Evolutionary conservation across 2,329 filamentous ascomycete genomes (phyloP).

Genomic region (Teratosphaeria viscida): DNA sequence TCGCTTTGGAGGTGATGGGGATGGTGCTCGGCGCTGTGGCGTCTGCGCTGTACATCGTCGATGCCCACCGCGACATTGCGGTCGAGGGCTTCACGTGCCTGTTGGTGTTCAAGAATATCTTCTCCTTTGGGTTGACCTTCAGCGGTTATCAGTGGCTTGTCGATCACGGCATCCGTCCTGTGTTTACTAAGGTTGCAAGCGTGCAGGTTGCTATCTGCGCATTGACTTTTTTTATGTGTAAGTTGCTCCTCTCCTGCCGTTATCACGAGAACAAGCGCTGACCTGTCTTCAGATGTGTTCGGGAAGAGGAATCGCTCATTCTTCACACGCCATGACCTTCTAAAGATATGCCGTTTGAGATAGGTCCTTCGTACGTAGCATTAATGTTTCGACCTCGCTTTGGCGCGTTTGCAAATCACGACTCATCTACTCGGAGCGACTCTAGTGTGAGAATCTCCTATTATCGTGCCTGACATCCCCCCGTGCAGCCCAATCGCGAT

Average conservation of each 20-base stretch:
- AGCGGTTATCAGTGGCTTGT: constrained; percentile 77
- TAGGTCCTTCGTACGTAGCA: constrained; percentile 6
- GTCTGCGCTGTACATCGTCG: constrained; percentile 78
- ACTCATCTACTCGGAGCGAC: neutral
- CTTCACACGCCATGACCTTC: constrained; percentile 63
- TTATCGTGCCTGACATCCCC: neutral
- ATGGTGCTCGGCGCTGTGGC: constrained; percentile 90
- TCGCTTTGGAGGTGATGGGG: constrained; percentile 70
- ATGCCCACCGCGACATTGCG: constrained; percentile 77
- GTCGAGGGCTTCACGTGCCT: constrained; percentile 84
- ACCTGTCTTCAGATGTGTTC: constrained; percentile 50
- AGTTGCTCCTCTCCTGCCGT: constrained; percentile 31
- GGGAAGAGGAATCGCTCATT: constrained; percentile 69
- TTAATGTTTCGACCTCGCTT: neutral
- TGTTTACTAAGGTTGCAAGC: constrained; percentile 62
- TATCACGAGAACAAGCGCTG: neutral
- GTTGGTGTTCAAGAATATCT: constrained; percentile 90
- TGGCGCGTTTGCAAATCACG: neutral
- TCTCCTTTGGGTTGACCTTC: constrained; percentile 76
- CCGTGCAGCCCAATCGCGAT: neutral
- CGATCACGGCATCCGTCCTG: constrained; percentile 46
- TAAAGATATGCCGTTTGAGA: constrained; percentile 39
- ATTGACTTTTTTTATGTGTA: constrained; percentile 68
- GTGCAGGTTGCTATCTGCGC: constrained; percentile 70
- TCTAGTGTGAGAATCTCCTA: neutral